These are phyloP conservation scores for Colletotrichum siamense DNA, from an alignment of 2,329 filamentous ascomycete genomes.

Conservation along the genomic window DNA sequence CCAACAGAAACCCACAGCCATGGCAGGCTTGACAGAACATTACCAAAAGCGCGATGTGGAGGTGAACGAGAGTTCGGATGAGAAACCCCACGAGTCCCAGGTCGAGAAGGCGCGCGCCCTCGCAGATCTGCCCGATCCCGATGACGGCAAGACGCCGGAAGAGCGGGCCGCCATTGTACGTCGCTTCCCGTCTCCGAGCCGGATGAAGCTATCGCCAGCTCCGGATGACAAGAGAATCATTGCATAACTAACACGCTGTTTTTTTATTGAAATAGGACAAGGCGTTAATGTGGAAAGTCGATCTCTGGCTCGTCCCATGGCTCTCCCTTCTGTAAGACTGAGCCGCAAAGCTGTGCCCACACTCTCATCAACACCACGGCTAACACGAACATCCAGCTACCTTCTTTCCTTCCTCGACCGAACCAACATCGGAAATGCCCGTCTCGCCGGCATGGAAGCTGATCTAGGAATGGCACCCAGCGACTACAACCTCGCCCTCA, in stretches of 20 bases:
- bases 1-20: neutral
- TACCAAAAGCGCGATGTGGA: slow-evolving; percentile 18
- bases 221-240: neutral
- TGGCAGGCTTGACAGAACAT: slow-evolving; percentile 1
- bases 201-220: neutral
- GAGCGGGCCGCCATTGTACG: slow-evolving; percentile 66
- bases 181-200: slow-evolving; percentile 27
- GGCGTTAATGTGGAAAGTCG: slow-evolving; percentile 66
- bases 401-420: slow-evolving; percentile 33
- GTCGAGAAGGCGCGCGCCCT: slow-evolving; percentile 32
- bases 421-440: slow-evolving; percentile 32
- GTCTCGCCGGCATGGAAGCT: slow-evolving; percentile 29
- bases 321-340: slow-evolving; percentile 32
- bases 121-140: slow-evolving; percentile 44
- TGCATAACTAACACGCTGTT: neutral
- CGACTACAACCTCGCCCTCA: slow-evolving; percentile 65
- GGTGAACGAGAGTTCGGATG: slow-evolving; percentile 14
- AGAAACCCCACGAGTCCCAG: slow-evolving; percentile 19
- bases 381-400: slow-evolving; percentile 13
- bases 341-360: neutral
- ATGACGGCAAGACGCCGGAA: slow-evolving; percentile 68
- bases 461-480: slow-evolving; percentile 30
- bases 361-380: neutral
- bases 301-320: slow-evolving; percentile 66
- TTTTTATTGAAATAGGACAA: slow-evolving; percentile 54